Evolutionary conservation across 2,329 filamentous ascomycete genomes (phyloP), one percentile per base, ranked within the genome.

Genomic region (Penicillium polonicum): DNA sequence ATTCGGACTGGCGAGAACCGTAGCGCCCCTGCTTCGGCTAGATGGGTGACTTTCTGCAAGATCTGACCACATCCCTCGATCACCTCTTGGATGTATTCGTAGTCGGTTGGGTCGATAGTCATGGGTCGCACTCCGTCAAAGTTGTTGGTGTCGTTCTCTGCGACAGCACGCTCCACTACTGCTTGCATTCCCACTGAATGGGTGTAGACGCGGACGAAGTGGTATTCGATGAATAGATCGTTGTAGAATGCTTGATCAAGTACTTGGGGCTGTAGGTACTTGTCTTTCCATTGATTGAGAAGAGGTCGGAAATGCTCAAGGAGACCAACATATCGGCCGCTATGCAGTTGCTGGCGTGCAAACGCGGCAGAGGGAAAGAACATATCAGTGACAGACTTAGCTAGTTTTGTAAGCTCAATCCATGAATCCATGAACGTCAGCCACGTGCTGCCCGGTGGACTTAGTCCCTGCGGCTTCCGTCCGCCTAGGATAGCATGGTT

Each of bases 71-170:
- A 82, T 2, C 79, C 80, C 21, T 83, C 79, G 3, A 83, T 80
- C 1, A 84, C 82, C 65, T 83, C 81, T 65, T 80, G 78, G 15
- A 84, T 82, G 60, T 83, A 84, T 36, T 79, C 77, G 54, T 82
- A 83, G 62, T 85, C 82, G 48, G 76, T 75, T 1, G 78, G 74
- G 55, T 81, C 79, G 23, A 81, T 74, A 48, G 76, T 74, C 62
- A 80, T 72, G 13, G 76, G 69, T 12, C 78, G 65, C 38, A 79
- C 69, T 69, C 78, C 39, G 45, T 73, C 64, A 52, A 66, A 62
- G 52, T 67, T 60, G 41, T 71, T 70, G 6, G 69, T 61, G 38
- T 72, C 69, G 27, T 65, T 64, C 46, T 75, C 71, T 36, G 72
- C 70, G 5, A 82, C 70, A 1, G 77, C 79, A n/a, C 81, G 79